Conservation (phyloP, 805 yeast species). For the Wickerhamiella sergipiensis region DNA sequence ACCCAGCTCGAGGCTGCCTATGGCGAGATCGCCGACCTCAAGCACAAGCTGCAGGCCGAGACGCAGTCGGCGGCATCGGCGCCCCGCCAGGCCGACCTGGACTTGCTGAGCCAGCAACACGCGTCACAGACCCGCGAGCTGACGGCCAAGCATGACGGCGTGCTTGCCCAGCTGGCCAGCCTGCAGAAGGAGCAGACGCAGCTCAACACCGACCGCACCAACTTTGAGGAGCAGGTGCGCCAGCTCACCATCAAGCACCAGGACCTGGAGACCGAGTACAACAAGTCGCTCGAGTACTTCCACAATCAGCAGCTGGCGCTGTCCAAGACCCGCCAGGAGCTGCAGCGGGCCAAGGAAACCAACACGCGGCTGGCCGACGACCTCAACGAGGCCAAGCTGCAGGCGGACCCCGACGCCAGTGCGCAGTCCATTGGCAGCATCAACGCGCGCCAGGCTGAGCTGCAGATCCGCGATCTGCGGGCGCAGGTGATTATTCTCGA, state of each 20-base stretch:
- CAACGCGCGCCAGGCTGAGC: constrained; percentile 41
- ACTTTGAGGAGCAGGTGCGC: constrained; percentile 26
- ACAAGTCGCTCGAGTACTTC: constrained; percentile 56
- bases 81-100: constrained; percentile 16
- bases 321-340: constrained; percentile 57
- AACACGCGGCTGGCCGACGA: constrained; percentile 48
- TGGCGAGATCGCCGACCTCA: constrained; percentile 14
- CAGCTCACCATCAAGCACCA: constrained; percentile 24
- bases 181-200: constrained; percentile 1
- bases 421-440: constrained; percentile 22
- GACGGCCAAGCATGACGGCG: constrained; percentile 1
- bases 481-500: constrained; percentile 70
- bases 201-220: constrained; percentile 3
- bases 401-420: constrained; percentile 22
- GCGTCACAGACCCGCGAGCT: constrained; percentile 3
- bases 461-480: constrained; percentile 68
- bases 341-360: constrained; percentile 42
- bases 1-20: constrained; percentile 22
- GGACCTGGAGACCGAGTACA: constrained; percentile 51
- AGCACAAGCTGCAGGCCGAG: constrained; percentile 16
- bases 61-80: constrained; percentile 13
- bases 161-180: background rate
- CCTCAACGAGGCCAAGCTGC: constrained; percentile 52
- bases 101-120: constrained; percentile 13
- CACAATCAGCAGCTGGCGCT: constrained; percentile 66